Evolutionary conservation across 2,329 filamentous ascomycete genomes (phyloP).

Genomic region (Aspergillus ustus): DNA sequence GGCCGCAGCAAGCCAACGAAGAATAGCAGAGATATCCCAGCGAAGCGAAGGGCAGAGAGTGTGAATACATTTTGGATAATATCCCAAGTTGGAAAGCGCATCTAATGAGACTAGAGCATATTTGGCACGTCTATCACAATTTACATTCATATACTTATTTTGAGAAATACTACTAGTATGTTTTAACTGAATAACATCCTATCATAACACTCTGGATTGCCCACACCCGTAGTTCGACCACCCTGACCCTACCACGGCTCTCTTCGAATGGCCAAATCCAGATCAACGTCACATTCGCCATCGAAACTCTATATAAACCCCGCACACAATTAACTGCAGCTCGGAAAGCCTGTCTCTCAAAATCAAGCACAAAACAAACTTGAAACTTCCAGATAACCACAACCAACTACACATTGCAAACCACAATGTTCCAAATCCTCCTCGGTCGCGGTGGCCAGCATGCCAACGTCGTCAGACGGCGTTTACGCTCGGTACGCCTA

Average conservation of each 20-base stretch:
- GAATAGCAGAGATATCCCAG: not conserved
- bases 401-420: not conserved
- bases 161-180: too few species aligned
- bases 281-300: not conserved
- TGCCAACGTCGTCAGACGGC: constrained; percentile 3
- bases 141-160: too few species aligned
- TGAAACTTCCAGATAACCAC: not conserved
- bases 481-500: constrained; percentile 9
- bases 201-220: too few species aligned
- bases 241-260: not conserved
- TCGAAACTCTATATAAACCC: not conserved
- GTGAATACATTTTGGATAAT: too few species aligned
- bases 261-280: not conserved
- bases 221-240: too few species aligned
- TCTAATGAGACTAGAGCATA: too few species aligned
- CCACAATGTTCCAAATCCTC: constrained; percentile 19
- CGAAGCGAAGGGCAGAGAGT: not conserved
- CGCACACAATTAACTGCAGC: not conserved
- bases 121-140: too few species aligned
- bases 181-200: too few species aligned
- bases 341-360: not conserved
- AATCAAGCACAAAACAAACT: not conserved
- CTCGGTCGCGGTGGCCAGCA: constrained; percentile 15
- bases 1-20: not conserved
- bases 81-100: too few species aligned